Evolutionary conservation across 352 stramenopile species (phyloP).

Genomic region (Proteromonas lacertae): DNA sequence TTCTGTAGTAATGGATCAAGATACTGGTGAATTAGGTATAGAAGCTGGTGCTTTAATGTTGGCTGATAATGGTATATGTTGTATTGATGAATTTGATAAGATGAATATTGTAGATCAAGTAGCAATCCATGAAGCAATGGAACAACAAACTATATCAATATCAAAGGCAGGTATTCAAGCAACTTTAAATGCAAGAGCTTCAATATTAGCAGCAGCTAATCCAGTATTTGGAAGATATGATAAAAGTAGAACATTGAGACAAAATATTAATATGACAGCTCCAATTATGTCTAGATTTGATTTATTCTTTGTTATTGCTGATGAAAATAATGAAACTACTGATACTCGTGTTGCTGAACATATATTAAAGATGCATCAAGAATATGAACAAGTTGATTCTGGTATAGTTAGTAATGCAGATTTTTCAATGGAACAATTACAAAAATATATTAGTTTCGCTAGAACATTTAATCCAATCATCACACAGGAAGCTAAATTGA

Average conservation of each 20-base stretch:
- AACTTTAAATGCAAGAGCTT: conserved; percentile 78
- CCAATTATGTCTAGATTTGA: conserved; percentile 46
- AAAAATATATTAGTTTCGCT: conserved; percentile 59
- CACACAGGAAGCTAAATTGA: conserved; percentile 24
- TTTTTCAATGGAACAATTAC: conserved; percentile 40
- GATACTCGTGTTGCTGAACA: conserved; percentile 78
- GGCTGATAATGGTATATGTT: conserved; percentile 83
- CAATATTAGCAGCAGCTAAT: conserved; percentile 95
- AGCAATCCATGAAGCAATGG: conserved; percentile 71
- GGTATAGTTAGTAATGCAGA: conserved; percentile 7
- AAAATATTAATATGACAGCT: conserved; percentile 17
- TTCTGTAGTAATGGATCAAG: conserved; percentile 31
- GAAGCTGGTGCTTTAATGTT: conserved; percentile 80
- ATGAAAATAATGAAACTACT: conserved; percentile 64
- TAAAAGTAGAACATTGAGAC: conserved; percentile 29
- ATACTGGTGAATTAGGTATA: conserved; percentile 52
- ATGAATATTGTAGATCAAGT: conserved; percentile 42
- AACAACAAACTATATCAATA: conserved; percentile 68
- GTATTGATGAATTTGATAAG: conserved; percentile 82
- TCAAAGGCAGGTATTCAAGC: conserved; percentile 60
- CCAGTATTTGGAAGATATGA: conserved; percentile 66
- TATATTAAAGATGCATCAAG: conserved; percentile 76
- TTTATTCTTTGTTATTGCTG: conserved; percentile 92
- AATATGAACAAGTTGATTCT: background rate
- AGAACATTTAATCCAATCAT: conserved; percentile 29